These are phyloP conservation scores for Ascochyta viciae-villosae DNA, from an alignment of 2,329 filamentous ascomycete species.

Conservation along the genomic window DNA sequence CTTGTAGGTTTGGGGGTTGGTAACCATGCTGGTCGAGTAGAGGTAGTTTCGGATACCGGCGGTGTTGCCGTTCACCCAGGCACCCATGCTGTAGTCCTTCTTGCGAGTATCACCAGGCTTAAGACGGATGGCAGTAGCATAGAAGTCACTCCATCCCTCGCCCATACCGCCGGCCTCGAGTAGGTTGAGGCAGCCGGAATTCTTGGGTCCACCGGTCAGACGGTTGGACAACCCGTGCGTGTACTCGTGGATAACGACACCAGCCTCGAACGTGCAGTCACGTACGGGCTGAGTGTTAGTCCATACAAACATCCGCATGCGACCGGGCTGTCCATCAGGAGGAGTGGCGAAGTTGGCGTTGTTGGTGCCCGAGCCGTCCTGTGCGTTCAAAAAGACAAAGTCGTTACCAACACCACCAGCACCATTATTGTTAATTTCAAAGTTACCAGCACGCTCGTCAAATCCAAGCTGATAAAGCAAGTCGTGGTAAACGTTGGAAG, in stretches of 20 bases:
- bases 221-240: constrained; percentile 61
- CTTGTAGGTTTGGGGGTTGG: constrained; percentile 61
- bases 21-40: constrained; percentile 59
- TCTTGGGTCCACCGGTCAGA: constrained; percentile 65
- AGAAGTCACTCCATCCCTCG: constrained; percentile 66
- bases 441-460: constrained; percentile 66
- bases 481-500: constrained; percentile 66
- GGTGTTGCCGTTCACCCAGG: constrained; percentile 57
- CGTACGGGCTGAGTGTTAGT: constrained; percentile 56
- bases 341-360: constrained; percentile 66
- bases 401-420: constrained; percentile 61
- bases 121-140: constrained; percentile 59
- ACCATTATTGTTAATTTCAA: constrained; percentile 64
- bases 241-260: constrained; percentile 64
- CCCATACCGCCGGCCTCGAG: constrained; percentile 64
- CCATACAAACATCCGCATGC: constrained; percentile 69
- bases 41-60: constrained; percentile 58
- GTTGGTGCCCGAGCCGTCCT: constrained; percentile 62
- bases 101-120: constrained; percentile 55
- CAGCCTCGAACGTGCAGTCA: constrained; percentile 65
- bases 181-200: constrained; percentile 57
- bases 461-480: constrained; percentile 65
- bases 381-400: constrained; percentile 63
- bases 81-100: constrained; percentile 59
- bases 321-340: constrained; percentile 49